These are phyloP conservation scores for Chytriomyces confervae DNA, from an alignment of 192 early-diverging fungal genomes.

Conservation along the genomic window DNA sequence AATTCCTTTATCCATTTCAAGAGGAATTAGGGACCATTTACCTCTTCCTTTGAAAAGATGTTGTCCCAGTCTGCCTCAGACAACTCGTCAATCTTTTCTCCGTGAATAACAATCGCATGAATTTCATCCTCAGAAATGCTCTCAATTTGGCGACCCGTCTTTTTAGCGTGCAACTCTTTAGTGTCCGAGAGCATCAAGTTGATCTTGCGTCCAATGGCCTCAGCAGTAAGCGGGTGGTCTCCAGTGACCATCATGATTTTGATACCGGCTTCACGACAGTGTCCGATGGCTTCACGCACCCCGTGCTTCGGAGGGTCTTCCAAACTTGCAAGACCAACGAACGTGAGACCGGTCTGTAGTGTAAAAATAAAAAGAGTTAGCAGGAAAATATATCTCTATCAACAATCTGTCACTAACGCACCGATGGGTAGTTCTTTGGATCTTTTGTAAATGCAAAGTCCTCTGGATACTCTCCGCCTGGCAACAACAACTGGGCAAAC, in stretches of 20 bases:
- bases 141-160: slow-evolving; percentile 60
- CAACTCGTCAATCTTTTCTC: slow-evolving; percentile 82
- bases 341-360: slow-evolving; percentile 59
- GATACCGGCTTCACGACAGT: slow-evolving; percentile 90
- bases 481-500: slow-evolving; percentile 74
- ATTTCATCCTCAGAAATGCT: slow-evolving; percentile 81
- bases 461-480: slow-evolving; percentile 70
- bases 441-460: slow-evolving; percentile 80
- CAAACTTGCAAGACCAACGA: slow-evolving; percentile 87
- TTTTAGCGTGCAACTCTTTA: slow-evolving; percentile 74
- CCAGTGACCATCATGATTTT: slow-evolving; percentile 99
- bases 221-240: slow-evolving; percentile 94
- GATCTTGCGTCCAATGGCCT: slow-evolving; percentile 94
- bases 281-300: slow-evolving; percentile 96
- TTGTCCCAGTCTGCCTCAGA: slow-evolving; percentile 87
- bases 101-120: slow-evolving; percentile 90
- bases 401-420: slow-evolving; percentile 18
- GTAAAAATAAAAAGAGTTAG: not conserved
- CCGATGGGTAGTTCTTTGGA: slow-evolving; percentile 71
- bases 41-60: slow-evolving; percentile 91
- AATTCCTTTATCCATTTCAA: not conserved
- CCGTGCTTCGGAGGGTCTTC: slow-evolving; percentile 98
- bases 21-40: not conserved
- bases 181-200: slow-evolving; percentile 93
- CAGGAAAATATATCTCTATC: not conserved